Percentiles rank a stretch among this genome's conserved stretches.
phyloP scores from a whole-genome alignment of 305 asterid species.

The Andrographis paniculata region DNA sequence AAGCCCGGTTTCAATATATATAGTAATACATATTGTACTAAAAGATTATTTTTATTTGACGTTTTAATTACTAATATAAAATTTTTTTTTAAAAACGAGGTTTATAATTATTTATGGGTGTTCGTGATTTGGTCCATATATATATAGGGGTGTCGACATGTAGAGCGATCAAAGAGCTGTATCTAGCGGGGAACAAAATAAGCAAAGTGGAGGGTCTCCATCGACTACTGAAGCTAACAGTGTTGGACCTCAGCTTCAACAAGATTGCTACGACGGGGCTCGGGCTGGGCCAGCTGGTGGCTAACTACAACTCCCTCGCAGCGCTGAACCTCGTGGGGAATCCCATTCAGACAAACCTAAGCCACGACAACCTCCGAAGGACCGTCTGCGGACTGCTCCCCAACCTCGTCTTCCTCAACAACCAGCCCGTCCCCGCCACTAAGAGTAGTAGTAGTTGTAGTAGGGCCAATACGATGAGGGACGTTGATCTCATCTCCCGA shows the following conservation, averaged over 20 bases:
- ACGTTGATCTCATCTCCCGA: no score
- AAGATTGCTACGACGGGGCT: slow-evolving; percentile 61
- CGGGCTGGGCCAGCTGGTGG: slow-evolving; percentile 87
- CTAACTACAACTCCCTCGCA: slow-evolving; percentile 55
- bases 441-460: no score
- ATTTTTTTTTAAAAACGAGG: no score
- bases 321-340: slow-evolving; percentile 72
- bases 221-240: slow-evolving; percentile 60
- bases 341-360: slow-evolving; percentile 61
- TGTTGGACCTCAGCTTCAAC: slow-evolving; percentile 76
- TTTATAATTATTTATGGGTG: no score
- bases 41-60: no score
- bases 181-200: slow-evolving; percentile 77
- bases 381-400: slow-evolving; percentile 54
- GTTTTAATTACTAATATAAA: no score
- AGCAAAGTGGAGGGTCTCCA: slow-evolving; percentile 77
- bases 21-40: no score
- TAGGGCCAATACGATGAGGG: no score
- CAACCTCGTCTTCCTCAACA: slow-evolving; percentile 54
- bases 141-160: slow-evolving; percentile 18
- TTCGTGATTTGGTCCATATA: not conserved
- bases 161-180: slow-evolving; percentile 57
- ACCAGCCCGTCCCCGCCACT: slow-evolving; percentile 49
- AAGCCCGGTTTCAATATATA: no score
- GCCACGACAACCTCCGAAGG: slow-evolving; percentile 62